A percentile compares a stretch with the other conserved stretches of the same genome.
phyloP scores from a whole-genome alignment of 139 green algal species.

The Micractinium sp. region DNA sequence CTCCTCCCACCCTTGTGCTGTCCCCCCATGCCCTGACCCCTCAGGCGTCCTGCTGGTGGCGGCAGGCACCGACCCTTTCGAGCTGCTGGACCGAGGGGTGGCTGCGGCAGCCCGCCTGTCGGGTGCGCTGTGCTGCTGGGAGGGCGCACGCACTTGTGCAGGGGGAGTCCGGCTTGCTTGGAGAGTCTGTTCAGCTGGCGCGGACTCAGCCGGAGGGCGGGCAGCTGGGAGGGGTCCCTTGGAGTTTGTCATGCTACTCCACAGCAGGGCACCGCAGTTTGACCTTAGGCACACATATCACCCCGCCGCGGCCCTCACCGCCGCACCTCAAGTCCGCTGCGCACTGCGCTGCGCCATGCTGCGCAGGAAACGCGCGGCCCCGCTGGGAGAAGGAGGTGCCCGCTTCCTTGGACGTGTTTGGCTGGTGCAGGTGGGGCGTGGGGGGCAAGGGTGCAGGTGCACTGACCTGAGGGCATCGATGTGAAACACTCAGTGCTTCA shows the following conservation, averaged over 20 bases:
- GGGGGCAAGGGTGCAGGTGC: no score
- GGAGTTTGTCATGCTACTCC: background rate
- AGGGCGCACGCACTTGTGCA: no score
- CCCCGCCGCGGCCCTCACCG: no score
- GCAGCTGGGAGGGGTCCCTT: no score
- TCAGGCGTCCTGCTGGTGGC: slow-evolving; percentile 40
- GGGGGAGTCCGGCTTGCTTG: no score
- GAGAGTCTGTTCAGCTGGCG: no score
- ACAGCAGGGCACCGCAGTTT: background rate
- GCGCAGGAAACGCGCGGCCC: slow-evolving; percentile 54
- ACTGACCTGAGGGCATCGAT: no score
- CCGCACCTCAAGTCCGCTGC: no score
- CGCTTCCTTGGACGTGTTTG: slow-evolving; percentile 86
- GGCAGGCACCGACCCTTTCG: slow-evolving; percentile 58
- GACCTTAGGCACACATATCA: no score
- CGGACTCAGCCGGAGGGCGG: no score
- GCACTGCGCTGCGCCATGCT: no score
- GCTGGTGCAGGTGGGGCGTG: slow-evolving; percentile 61
- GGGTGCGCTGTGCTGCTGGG: background rate
- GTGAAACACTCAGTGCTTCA: no score
- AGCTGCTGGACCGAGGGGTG: slow-evolving; percentile 68
- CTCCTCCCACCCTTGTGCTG: background rate
- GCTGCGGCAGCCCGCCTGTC: slow-evolving; percentile 73
- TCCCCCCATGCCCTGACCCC: background rate
- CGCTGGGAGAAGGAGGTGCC: slow-evolving; percentile 75